Evolutionary conservation across 257 asterid species (phyloP), one percentile per base, ranked within the genome.

Genomic region (Nyctanthes arbortristis): DNA sequence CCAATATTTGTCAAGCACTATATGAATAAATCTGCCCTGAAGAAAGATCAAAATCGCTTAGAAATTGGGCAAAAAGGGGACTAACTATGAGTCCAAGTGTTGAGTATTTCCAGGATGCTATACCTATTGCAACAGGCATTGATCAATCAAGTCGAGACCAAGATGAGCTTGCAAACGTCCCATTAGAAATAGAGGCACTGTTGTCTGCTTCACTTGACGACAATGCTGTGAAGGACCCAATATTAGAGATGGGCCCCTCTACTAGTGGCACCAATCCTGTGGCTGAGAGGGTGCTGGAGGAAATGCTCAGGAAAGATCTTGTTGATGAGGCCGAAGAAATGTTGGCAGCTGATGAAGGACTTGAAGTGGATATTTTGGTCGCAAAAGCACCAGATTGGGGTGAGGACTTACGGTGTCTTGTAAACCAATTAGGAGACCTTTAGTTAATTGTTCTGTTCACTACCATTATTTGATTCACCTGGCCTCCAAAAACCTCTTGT

Each of bases 61-160:
- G 91, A 74, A 37, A 79, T 88, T 55, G 98, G 98, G 36, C 95
- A 78, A 20, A 94, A 94, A 85, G 98, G 74, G 79, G 96, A 37
- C 75, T 94, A 14, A 73, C 87, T n/a, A 43, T 43, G 54, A 43
- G 54, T 43, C 54, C 54, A 16, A 16, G 9, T n/a, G 54, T n/a
- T 3, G 54, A 43, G 24, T 1, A 43, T 43, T 43, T 16, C 2
- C 54, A 13, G 54, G 54, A 43, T 43, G 54, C 20, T 43, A 22
- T 4, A 43, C n/a, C 54, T 22, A 3, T 43, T 43, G 54, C 54
- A 4, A 7, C 24, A 16, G 29, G 31, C 30, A 8, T 9, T 22
- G 8, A 52, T 52, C 31, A 16, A 1, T 43, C 24, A 4, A 43
- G 20, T 57, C 75, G 58, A 24, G 84, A 73, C 40, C 59, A 55